phyloP scores from a whole-genome alignment of 805 yeast species.

The Saturnispora besseyi region DNA sequence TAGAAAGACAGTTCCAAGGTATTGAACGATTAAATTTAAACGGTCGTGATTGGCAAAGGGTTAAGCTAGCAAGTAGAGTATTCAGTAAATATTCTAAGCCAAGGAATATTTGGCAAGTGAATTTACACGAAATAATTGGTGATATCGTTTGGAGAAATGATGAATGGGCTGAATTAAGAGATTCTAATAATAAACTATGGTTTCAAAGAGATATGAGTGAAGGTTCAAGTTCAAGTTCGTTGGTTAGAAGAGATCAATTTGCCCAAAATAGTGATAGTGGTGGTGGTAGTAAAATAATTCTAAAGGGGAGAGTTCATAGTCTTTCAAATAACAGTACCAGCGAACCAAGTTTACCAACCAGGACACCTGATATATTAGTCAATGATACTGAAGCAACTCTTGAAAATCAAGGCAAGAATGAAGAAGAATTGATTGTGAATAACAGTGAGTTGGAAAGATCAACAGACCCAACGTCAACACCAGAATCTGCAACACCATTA shows the following conservation, averaged over 20 bases:
- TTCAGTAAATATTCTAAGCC: constrained; percentile 40
- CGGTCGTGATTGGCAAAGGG: constrained; percentile 9
- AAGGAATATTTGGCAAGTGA: constrained; percentile 56
- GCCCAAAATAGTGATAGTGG: background rate
- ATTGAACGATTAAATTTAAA: background rate
- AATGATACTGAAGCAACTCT: background rate
- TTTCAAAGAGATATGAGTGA: constrained; percentile 21
- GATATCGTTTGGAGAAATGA: constrained; percentile 48
- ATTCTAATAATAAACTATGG: constrained; percentile 43
- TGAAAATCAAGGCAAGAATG: background rate
- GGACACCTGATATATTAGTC: no score
- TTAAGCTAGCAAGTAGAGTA: constrained; percentile 59
- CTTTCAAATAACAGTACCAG: background rate
- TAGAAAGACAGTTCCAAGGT: background rate
- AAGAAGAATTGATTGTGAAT: background rate
- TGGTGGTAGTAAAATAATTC: background rate
- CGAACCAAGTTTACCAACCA: no score
- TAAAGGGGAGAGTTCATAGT: background rate
- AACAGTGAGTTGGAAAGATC: background rate
- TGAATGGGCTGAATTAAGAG: constrained; percentile 44
- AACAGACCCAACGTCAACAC: background rate
- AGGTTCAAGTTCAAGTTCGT: background rate
- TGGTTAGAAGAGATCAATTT: background rate
- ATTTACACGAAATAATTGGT: constrained; percentile 45
- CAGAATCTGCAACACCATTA: background rate